Evolutionary conservation across 768 basidiomycete genomes (phyloP), one percentile per base, ranked within the genome.

Genomic region (Cytidiella melzeri): DNA sequence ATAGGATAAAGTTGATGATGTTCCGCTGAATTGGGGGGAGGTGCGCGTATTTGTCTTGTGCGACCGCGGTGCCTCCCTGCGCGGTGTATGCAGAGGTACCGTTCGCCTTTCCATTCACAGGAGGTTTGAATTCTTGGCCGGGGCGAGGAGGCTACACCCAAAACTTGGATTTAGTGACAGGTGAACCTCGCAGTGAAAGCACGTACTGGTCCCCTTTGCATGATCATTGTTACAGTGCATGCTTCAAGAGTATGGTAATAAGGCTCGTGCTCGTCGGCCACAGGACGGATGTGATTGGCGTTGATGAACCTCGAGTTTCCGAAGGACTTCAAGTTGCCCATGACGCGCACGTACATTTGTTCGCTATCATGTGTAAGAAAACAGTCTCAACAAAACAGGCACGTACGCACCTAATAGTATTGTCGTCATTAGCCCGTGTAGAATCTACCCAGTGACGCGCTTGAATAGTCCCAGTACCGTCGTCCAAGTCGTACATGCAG

Each of bases 371-470:
- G 30, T 51, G 41, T 27, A 41, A 13, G 30, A 10, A 6, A 43
- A 39, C 20, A 21, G 7, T 7, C 30, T 7, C 4, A 19, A 13
- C 37, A 19, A 9, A 40, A 50, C 20, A 13, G 27, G 13, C n/a
- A n/a, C n/a, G 18, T 23, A 64, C 71, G 49, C 45, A 77, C 74
- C 56, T 67, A 42, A 85, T 74, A 0, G 71, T 76, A 41, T 69
- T 69, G 46, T 73, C 70, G 4, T 82, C 79, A 3, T 83, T 82
- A 23, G 78, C 78, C 42, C 65, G 67, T 28, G 72, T 72, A 10
- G 80, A 73, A 57, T 92, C 90, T 9, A 83, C 69, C 94, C 95
- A 97, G 54, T 83, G 83, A 20, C 87, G 80, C 20, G 81, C 84
- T 59, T 90, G 87, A 18, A 87, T 78, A 38, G 68, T 69, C 19